Evolutionary conservation across 176 grass and related monocot species (phyloP).

Genomic region (Rhipidocladum racemiflorum): DNA sequence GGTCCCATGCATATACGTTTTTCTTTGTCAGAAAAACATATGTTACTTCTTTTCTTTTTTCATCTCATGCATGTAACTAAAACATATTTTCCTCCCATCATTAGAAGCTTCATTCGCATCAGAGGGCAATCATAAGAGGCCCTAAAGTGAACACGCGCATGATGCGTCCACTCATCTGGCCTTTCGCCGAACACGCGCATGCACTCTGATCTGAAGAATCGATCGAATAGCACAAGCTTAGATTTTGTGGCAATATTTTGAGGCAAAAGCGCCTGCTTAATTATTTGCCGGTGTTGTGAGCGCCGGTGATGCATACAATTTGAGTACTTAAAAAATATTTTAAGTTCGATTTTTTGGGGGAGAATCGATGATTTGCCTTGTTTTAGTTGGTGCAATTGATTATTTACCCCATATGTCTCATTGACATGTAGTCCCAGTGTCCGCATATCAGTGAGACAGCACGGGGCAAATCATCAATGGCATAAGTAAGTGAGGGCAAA

Average conservation of each 20-base stretch:
- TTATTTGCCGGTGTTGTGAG: neutral
- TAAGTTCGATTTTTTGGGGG: neutral
- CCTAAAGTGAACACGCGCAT: constrained; percentile 58
- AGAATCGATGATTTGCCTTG: no score
- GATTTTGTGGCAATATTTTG: constrained; percentile 57
- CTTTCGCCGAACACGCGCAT: constrained; percentile 43
- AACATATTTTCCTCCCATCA: constrained; percentile 42
- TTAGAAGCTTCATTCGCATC: constrained; percentile 51
- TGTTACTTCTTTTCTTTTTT: neutral
- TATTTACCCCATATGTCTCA: no score
- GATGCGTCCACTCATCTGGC: constrained; percentile 47
- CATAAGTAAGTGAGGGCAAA: no score
- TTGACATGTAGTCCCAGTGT: no score
- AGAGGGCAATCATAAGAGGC: constrained; percentile 62
- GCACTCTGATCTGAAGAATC: constrained; percentile 35
- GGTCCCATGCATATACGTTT: constrained; percentile 24
- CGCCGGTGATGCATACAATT: neutral
- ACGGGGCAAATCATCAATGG: no score
- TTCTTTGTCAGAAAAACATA: neutral
- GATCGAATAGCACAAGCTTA: constrained; percentile 45
- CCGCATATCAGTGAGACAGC: no score
- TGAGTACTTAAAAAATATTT: neutral
- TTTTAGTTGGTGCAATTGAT: no score
- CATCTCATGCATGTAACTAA: constrained; percentile 34
- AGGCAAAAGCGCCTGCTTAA: constrained; percentile 35